Evolutionary conservation across 2,329 filamentous ascomycete species (phyloP), one percentile per base, ranked within the genome.

Genomic region (Botrytis pseudocinerea): DNA sequence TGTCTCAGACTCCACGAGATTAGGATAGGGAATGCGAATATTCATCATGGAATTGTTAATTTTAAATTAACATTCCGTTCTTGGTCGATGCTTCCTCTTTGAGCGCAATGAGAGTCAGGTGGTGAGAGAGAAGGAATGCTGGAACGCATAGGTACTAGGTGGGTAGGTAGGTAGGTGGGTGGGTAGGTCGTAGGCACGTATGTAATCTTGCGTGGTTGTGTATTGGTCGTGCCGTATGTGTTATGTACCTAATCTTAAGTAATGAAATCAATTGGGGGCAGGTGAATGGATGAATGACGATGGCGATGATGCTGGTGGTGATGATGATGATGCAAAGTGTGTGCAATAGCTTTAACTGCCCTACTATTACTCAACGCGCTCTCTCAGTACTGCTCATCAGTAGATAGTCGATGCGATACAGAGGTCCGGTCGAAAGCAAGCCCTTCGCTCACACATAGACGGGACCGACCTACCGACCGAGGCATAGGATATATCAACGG

Each of bases 51-150:
- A n/a, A 62, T 40, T 62, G 12, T 4, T 38, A 62, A 62, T 40
- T 10, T 62, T 18, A 62, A 62, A 40, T 62, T n/a, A 62, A 5
- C 60, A 62, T 62, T 62, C 60, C 38, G 18, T 40, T 62, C 60
- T n/a, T 40, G 10, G 5, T 16, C 25, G n/a, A 57, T 25, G 8
- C 51, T 28, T 57, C 51, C 51, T 57, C 51, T 18, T 57, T 57
- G 51, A 18, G 51, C n/a, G 28, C 0, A 8, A 57, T 9, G 40
- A 28, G 6, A 44, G 61, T 63, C 38, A 28, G 61, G 61, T 63
- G 61, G 61, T 63, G n/a, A 63, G 12, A 12, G 61, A 20, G 40
- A 18, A 22, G 40, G n/a, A 63, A n/a, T 40, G 42, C 25, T 10
- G 25, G 4, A 57, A 9, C 38, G 38, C 1, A 8, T 38, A 9